A percentile compares a stretch with the other conserved stretches of the same genome.
Conservation (phyloP, 768 basidiomycete genomes). For the Leccinum longicurvipes region DNA sequence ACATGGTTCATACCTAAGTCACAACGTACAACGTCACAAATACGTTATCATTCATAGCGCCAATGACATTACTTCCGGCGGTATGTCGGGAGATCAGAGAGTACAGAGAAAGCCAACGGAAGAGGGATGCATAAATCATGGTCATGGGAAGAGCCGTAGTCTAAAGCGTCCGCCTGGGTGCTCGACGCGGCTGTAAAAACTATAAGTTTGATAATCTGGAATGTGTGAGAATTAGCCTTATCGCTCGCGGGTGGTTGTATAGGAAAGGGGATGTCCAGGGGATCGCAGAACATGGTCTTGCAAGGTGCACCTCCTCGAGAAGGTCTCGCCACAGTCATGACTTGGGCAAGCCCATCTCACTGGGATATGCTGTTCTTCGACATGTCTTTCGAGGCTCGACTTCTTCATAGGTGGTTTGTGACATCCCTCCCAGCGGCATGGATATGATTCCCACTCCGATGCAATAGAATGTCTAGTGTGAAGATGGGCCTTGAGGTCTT, state of each 20-base stretch:
- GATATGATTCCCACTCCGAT: not conserved
- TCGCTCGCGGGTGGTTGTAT: not conserved
- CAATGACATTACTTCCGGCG: not conserved
- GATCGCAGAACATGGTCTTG: not conserved
- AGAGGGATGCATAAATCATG: not conserved
- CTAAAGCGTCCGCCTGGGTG: not conserved
- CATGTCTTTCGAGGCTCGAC: conserved; percentile 9
- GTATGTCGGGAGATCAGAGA: not conserved
- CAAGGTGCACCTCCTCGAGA: conserved; percentile 1
- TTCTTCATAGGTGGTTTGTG: not conserved
- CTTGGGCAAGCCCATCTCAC: conserved; percentile 10
- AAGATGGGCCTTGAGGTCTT: conserved; percentile 8
- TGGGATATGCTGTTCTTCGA: conserved; percentile 9
- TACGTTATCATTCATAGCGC: not conserved
- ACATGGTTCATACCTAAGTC: conserved; percentile 8
- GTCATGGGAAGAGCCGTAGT: not conserved
- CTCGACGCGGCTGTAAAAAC: not conserved
- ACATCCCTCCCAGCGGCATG: conserved; percentile 13
- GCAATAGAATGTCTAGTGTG: not conserved
- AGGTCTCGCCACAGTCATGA: not conserved
- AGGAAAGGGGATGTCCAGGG: not conserved
- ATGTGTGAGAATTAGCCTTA: not conserved
- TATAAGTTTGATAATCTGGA: not conserved
- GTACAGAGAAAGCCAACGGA: not conserved
- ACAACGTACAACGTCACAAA: not conserved